Evolutionary conservation across 2,329 filamentous ascomycete species (phyloP), one percentile per base, ranked within the genome.

Genomic region (Helotiales sp.): DNA sequence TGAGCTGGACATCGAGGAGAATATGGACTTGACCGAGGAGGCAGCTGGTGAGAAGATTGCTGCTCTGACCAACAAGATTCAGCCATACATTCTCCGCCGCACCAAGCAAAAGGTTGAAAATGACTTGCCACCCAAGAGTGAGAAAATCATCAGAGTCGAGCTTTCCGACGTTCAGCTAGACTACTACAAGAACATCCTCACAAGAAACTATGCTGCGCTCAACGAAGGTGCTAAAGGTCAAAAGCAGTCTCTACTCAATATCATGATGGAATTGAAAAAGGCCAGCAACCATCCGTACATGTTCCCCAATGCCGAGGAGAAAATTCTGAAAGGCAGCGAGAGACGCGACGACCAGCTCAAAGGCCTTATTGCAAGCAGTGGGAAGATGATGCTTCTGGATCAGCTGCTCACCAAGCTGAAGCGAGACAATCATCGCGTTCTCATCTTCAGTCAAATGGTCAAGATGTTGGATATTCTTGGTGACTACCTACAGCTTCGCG

Each of bases 261-360:
- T 99, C 72, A 97, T 99, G 85, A 99, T 99, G 95, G 95, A 99
- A 74, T 75, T 99, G 69, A 99, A 99, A 79, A 99, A 99, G 75
- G 92, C 95, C 72, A 98, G 93, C 76, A 99, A 99, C 69, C 95
- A 99, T 71, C 93, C 95, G 1, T 96, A 97, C 76, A 96, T 99
- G 88, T 98, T 99, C 67, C 89, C 90, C 2, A 93, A 92, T 62
- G 93, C 92, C 2, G 95, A 99, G 71, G 90, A 96, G 57, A 90
- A 89, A 65, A 90, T 98, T 12, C 76, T 98, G 51, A 87, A 85
- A 59, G 91, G 90, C 13, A 92, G 88, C 68, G 83, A 84, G 53
- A 87, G 90, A 19, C 89, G 93, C 29, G 93, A 98, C 69, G 95
- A 98, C 71, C 86, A 92, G 62, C 84, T 99, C 67, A 95, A 96